Conservation (phyloP, 2,329 filamentous ascomycete genomes). For the Cercospora brassicicola region DNA sequence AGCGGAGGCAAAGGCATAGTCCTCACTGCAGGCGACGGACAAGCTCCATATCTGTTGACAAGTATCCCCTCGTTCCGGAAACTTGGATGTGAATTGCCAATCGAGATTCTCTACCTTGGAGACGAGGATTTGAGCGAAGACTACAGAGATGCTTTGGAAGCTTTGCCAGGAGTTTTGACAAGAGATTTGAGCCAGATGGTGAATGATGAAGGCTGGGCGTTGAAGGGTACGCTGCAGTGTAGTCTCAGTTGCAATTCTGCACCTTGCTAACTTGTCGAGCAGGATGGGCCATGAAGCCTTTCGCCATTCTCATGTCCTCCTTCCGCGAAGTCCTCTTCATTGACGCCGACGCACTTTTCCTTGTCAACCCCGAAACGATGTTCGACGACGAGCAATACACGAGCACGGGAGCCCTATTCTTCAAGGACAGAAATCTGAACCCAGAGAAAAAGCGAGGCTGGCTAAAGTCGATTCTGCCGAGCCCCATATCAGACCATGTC, state of each 20-base stretch:
- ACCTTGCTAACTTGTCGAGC: neutral
- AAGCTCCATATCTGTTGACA: slow-evolving; percentile 47
- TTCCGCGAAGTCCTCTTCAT: slow-evolving; percentile 53
- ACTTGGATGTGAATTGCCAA: slow-evolving; percentile 44
- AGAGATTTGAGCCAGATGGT: slow-evolving; percentile 50
- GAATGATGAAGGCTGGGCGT: slow-evolving; percentile 47
- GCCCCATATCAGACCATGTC: slow-evolving; percentile 46
- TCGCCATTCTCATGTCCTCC: slow-evolving; percentile 49
- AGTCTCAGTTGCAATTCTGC: neutral
- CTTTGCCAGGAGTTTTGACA: slow-evolving; percentile 47
- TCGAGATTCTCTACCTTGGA: slow-evolving; percentile 48
- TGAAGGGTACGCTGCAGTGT: slow-evolving; percentile 30
- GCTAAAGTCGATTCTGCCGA: slow-evolving; percentile 48
- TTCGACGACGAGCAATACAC: slow-evolving; percentile 48
- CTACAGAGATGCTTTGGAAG: slow-evolving; percentile 45
- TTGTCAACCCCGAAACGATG: slow-evolving; percentile 45
- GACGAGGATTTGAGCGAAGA: slow-evolving; percentile 49
- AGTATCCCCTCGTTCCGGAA: slow-evolving; percentile 44
- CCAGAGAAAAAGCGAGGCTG: slow-evolving; percentile 43
- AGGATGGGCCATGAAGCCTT: slow-evolving; percentile 52
- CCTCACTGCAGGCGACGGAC: slow-evolving; percentile 48
- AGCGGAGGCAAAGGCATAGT: slow-evolving; percentile 48
- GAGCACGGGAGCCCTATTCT: slow-evolving; percentile 49
- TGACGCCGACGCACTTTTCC: slow-evolving; percentile 47
- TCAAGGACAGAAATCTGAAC: slow-evolving; percentile 49